Evolutionary conservation across 2,329 filamentous ascomycete genomes (phyloP).

Genomic region (Tolypocladium album): DNA sequence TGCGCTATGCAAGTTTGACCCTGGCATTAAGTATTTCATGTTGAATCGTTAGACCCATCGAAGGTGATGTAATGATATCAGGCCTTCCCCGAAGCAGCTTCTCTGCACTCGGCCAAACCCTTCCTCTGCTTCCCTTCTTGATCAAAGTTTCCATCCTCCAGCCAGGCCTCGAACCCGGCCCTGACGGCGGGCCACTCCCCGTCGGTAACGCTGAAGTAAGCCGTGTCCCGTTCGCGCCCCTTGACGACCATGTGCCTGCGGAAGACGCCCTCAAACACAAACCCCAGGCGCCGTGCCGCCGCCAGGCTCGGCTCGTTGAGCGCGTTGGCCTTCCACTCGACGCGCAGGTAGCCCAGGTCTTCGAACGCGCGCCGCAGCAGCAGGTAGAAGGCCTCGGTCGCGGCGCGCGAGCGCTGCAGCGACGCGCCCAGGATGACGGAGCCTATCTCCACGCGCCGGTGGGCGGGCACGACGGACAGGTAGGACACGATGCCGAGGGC

Average conservation of each 20-base stretch:
- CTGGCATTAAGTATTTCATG: no score
- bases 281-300: slow-evolving; percentile 48
- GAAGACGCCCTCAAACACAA: slow-evolving; percentile 48
- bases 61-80: not conserved
- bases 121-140: slow-evolving; percentile 37
- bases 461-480: slow-evolving; percentile 33
- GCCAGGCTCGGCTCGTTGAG: slow-evolving; percentile 42
- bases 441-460: slow-evolving; percentile 47
- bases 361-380: slow-evolving; percentile 42
- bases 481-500: slow-evolving; percentile 31
- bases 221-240: slow-evolving; percentile 45
- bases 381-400: slow-evolving; percentile 48
- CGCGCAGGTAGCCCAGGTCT: slow-evolving; percentile 37
- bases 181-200: slow-evolving; percentile 44
- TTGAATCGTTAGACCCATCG: no score
- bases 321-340: slow-evolving; percentile 55
- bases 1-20: no score
- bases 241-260: slow-evolving; percentile 51
- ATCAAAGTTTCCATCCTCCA: slow-evolving; percentile 45
- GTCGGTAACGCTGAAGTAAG: slow-evolving; percentile 48
- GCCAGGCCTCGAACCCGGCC: slow-evolving; percentile 40
- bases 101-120: slow-evolving; percentile 26
- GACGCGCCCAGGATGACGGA: slow-evolving; percentile 37
- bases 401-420: slow-evolving; percentile 41
- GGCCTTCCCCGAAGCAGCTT: not conserved